Conservation (phyloP, 78 protist species). For the Planoprotostelium fungivorum region DNA sequence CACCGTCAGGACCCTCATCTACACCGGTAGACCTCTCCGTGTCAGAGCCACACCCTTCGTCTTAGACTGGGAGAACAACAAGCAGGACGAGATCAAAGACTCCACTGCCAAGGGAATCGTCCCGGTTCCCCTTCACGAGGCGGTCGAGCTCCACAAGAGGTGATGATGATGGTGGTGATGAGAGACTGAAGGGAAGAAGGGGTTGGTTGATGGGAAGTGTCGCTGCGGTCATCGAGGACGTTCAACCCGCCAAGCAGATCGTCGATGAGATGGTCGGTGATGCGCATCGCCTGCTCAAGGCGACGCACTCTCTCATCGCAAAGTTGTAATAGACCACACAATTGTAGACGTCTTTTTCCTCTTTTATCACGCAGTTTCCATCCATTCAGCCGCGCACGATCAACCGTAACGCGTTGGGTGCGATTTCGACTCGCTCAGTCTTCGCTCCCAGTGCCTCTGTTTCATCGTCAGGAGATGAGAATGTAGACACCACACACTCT, state of each 20-base stretch:
- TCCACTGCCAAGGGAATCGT: not conserved
- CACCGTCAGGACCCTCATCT: not conserved
- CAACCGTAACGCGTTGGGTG: too few relatives aligned
- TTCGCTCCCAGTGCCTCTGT: too few relatives aligned
- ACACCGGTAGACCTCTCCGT: not conserved
- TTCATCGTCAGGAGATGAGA: too few relatives aligned
- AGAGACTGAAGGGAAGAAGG: not conserved
- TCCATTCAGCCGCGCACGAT: too few relatives aligned
- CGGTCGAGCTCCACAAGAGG: not conserved
- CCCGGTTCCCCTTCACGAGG: not conserved
- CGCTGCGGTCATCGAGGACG: not conserved
- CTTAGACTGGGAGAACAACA: not conserved
- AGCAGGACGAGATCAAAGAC: not conserved
- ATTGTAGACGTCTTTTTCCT: too few relatives aligned
- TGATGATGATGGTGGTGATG: not conserved
- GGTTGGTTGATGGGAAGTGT: not conserved
- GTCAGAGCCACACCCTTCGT: not conserved
- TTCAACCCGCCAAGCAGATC: not conserved
- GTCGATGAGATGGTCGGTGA: not conserved
- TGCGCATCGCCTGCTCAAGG: not conserved
- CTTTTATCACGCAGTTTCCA: too few relatives aligned
- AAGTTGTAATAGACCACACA: too few relatives aligned
- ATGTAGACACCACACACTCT: too few relatives aligned
- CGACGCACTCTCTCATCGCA: not conserved
- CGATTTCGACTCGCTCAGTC: too few relatives aligned